Base-by-base conservation (phyloP, 1,284 basidiomycete species). In the Sphagnurus paluster region DNA sequence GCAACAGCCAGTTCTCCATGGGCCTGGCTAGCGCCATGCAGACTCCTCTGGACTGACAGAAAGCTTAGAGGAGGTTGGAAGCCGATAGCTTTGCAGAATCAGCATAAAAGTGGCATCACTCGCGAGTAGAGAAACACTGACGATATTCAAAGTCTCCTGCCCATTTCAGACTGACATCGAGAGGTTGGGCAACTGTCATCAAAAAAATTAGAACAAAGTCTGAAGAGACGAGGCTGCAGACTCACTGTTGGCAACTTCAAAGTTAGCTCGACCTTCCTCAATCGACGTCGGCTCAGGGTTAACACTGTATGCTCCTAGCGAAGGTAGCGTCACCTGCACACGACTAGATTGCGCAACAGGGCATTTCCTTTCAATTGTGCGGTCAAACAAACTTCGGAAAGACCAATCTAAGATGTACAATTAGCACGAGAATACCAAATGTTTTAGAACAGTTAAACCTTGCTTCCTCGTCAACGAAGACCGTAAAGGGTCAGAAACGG, bases 401-500 rank as follows among this genome's bases (percentile, higher is more conserved):
- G 87, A 87, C 82, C 91, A 94, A 64, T 91, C 91, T 91, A 38
- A 41, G 42, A 52, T 35, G 14, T 10, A 20, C 33, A 17, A 23
- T 46, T 39, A 42, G 36, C 32, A 32, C 11, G 53, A 37, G 25
- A 52, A 37, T 24, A 16, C 19, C 20, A 23, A 44, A 21, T 43
- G 30, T 14, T 11, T 16, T 38, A 11, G 41, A 25, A 43, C 5
- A 28, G 19, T 63, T 70, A 54, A 50, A 86, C 92, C 83, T 75
- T 81, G 75, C 60, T 75, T 71, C 56, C 69, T 66, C 45, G 72
- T 66, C 30, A 63, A 52, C 26, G 75, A 71, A 53, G 62, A 61
- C 39, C 89, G 78, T 13, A 93, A 71, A 9, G 94, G 88, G 61
- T 96, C 84, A 20, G 87, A 79, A 3, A 98, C 86, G 2, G 84